phyloP scores from a whole-genome alignment of 805 yeast species.

The Lachancea sp. region DNA sequence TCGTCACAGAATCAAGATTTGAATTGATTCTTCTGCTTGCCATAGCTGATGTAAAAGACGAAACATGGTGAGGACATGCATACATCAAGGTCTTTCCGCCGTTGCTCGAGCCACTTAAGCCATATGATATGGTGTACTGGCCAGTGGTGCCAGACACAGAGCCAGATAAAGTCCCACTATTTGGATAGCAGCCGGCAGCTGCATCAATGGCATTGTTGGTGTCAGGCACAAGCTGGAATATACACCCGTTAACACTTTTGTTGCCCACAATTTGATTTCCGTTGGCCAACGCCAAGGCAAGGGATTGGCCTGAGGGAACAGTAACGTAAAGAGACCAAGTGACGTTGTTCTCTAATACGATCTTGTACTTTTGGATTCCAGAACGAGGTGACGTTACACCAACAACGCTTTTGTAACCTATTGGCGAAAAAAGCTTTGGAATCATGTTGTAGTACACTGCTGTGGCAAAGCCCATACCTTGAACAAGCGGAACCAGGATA shows the following conservation, averaged over 20 bases:
- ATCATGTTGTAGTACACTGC: slow-evolving; percentile 49
- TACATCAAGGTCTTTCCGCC: slow-evolving; percentile 44
- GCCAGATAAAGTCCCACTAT: slow-evolving; percentile 41
- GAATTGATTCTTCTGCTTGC: slow-evolving; percentile 14
- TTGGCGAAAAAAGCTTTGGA: slow-evolving; percentile 52
- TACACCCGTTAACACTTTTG: slow-evolving; percentile 36
- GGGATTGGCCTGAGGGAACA: slow-evolving; percentile 36
- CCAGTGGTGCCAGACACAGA: slow-evolving; percentile 35
- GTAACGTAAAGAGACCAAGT: slow-evolving; percentile 66
- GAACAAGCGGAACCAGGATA: slow-evolving; percentile 55
- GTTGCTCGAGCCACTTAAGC: slow-evolving; percentile 40
- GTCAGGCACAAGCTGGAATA: slow-evolving; percentile 56
- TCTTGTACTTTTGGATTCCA: slow-evolving; percentile 47
- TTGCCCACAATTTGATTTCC: slow-evolving; percentile 18
- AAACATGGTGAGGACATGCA: slow-evolving; percentile 64
- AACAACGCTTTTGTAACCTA: slow-evolving; percentile 53
- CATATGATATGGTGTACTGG: slow-evolving; percentile 39
- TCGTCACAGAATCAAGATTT: slow-evolving; percentile 42
- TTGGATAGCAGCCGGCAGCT: slow-evolving; percentile 59
- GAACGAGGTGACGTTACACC: slow-evolving; percentile 35
- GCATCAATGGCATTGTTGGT: slow-evolving; percentile 42
- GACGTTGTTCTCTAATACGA: slow-evolving; percentile 47
- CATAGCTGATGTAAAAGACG: slow-evolving; percentile 35
- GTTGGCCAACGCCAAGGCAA: slow-evolving; percentile 16
- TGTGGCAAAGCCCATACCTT: slow-evolving; percentile 80